Evolutionary conservation across 1,284 basidiomycete species (phyloP), one percentile per base, ranked within the genome.

Genomic region (Cryptococcus deneoformans): DNA sequence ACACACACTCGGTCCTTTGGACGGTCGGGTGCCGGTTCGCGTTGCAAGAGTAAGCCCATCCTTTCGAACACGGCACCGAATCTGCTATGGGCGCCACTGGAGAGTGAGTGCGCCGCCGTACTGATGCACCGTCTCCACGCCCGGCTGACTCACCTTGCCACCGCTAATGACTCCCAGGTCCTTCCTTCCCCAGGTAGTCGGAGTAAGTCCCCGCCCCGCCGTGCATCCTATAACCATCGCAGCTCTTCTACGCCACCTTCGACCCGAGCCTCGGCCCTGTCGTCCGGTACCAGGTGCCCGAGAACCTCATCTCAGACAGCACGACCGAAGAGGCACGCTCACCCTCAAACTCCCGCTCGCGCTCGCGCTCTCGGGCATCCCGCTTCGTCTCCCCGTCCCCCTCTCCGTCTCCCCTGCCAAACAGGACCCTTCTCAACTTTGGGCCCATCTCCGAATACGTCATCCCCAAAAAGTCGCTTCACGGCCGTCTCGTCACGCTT

Each of bases 381-480:
- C 39, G 35, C 10, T 40, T 34, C 46, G 5, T 14, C 43, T 59
- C 54, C 0, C 52, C 48, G 3, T 51, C 57, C 39, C 42, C 48
- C 12, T 50, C 57, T 5, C 55, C 45, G 4, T 54, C 48, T 16
- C 49, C 35, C 10, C 29, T 40, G 10, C 42, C 35, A 10, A 40
- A 54, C 36, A 53, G 49, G 10, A 37, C 40, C n/a, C 42, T 96
- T n/a, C 90, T 99, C 77, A 87, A 92, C 73, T 98, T 97, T 67
- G 85, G 87, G 48, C 87, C 92, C 60, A 87, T 99, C 54, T 90
- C 90, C 14, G 93, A 91, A 76, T 97, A 92, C 80, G 86, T 98
- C 48, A 96, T 99, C 52, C 95, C 95, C 2, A 20, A 88, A 43
- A 86, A 86, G 58, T 83, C 87, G 1, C 80, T 98, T 7, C 96